Percentiles rank a stretch among this genome's conserved stretches.
Evolutionary conservation across 345 rosid genomes (phyloP).

Genomic region (Punica granatum): DNA sequence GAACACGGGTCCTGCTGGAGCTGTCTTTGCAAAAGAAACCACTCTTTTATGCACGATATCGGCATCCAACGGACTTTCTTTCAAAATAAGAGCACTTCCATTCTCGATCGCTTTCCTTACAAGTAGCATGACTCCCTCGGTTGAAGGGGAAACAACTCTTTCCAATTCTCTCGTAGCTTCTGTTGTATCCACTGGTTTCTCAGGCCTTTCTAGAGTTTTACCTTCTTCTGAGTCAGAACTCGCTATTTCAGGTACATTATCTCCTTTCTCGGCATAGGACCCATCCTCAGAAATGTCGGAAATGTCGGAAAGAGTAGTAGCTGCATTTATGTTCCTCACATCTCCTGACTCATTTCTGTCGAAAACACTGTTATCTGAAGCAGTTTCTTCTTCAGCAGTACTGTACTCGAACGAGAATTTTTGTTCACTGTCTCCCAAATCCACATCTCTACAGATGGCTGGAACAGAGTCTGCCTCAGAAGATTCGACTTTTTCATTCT

Average conservation of each 20-base stretch:
- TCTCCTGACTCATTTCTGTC: conserved; percentile 14
- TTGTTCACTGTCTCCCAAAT: neutral
- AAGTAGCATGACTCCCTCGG: conserved; percentile 36
- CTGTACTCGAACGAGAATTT: neutral
- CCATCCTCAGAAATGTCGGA: conserved; percentile 15
- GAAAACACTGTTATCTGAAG: neutral
- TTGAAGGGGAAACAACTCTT: conserved; percentile 14
- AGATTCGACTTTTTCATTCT: conserved; percentile 8
- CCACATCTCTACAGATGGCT: conserved; percentile 5
- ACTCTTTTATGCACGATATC: conserved; percentile 48
- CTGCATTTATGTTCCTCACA: conserved; percentile 12
- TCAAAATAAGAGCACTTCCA: conserved; percentile 59
- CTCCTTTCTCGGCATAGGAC: conserved; percentile 8
- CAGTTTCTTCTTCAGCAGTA: neutral
- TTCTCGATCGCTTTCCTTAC: conserved; percentile 64
- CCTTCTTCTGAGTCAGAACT: neutral
- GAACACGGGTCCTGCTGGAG: conserved; percentile 57
- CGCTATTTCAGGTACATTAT: neutral
- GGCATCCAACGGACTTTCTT: conserved; percentile 40
- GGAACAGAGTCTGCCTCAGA: conserved; percentile 3
- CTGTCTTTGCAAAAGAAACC: conserved; percentile 47
- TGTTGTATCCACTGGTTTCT: conserved; percentile 14
- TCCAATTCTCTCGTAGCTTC: conserved; percentile 20
- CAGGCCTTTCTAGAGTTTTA: neutral
- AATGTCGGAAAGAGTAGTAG: neutral